Conservation (phyloP, 345 rosid species). For the Salix dunnii region DNA sequence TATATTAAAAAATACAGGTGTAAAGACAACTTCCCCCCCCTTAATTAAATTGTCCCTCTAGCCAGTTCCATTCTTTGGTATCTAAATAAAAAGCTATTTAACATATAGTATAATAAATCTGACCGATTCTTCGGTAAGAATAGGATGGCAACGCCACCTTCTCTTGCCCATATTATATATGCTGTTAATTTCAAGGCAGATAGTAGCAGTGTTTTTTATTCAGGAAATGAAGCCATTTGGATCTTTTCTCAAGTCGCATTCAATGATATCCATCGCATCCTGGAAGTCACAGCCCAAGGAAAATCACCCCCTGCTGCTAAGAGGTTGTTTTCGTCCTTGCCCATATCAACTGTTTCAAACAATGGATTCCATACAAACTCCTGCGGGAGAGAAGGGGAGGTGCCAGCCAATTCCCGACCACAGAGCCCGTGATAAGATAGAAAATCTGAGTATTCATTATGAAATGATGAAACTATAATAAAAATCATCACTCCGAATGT, state of each 20-base stretch:
- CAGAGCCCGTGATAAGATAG: neutral
- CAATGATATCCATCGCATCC: neutral
- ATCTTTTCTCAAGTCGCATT: slow-evolving; percentile 9
- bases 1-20: neutral
- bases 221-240: slow-evolving; percentile 26
- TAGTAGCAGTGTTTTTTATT: slow-evolving; percentile 3
- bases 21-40: slow-evolving; percentile 2
- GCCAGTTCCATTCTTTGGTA: neutral
- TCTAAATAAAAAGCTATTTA: neutral
- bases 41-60: slow-evolving; percentile 20
- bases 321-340: slow-evolving; percentile 22
- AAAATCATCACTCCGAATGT: neutral
- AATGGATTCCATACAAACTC: slow-evolving; percentile 24
- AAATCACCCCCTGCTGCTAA: neutral
- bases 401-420: no score
- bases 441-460: neutral
- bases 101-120: slow-evolving; percentile 1
- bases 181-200: slow-evolving; percentile 36
- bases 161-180: slow-evolving; percentile 12
- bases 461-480: neutral
- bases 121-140: slow-evolving; percentile 38
- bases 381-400: neutral
- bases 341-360: slow-evolving; percentile 3
- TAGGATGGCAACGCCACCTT: slow-evolving; percentile 18
- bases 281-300: neutral